Conservation (phyloP, 805 yeast species). For the Debaryomyces tyrocola region DNA sequence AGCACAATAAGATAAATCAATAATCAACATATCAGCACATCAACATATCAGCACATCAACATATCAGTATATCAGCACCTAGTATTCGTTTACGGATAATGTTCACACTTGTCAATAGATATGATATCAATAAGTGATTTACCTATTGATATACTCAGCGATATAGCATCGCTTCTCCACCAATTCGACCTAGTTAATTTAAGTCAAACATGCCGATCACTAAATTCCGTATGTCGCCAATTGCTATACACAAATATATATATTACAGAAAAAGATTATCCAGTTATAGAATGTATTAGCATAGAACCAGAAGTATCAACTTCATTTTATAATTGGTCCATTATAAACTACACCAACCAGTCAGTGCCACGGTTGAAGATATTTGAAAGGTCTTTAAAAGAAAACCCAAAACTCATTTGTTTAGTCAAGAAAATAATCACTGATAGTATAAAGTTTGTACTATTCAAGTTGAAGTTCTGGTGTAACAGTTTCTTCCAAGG, state of each 20-base stretch:
- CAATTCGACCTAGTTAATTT: conserved; percentile 6
- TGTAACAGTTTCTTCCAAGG: conserved; percentile 2
- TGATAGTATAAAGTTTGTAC: conserved; percentile 11
- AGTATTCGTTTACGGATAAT: too few relatives aligned
- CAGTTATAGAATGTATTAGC: not conserved
- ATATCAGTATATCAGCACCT: too few relatives aligned
- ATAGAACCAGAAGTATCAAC: not conserved
- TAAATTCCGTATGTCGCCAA: conserved; percentile 1
- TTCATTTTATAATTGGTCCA: conserved; percentile 3
- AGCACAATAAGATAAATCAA: not conserved
- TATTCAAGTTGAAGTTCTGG: conserved; percentile 14
- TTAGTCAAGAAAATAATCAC: conserved; percentile 4
- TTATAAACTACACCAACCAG: conserved; percentile 3
- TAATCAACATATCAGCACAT: too few relatives aligned
- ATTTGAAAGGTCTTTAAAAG: conserved; percentile 7
- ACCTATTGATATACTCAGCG: conserved; percentile 5
- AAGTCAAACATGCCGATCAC: conserved; percentile 5
- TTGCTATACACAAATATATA: conserved; percentile 8
- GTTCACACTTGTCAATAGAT: not conserved
- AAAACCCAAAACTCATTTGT: not conserved
- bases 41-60: too few relatives aligned
- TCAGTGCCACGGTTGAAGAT: conserved; percentile 1
- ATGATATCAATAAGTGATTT: conserved; percentile 6
- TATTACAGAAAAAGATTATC: conserved; percentile 4
- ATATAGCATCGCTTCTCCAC: not conserved